These are phyloP conservation scores for Oemleria cerasiformis DNA, from an alignment of 306 rosid species.

Conservation along the genomic window DNA sequence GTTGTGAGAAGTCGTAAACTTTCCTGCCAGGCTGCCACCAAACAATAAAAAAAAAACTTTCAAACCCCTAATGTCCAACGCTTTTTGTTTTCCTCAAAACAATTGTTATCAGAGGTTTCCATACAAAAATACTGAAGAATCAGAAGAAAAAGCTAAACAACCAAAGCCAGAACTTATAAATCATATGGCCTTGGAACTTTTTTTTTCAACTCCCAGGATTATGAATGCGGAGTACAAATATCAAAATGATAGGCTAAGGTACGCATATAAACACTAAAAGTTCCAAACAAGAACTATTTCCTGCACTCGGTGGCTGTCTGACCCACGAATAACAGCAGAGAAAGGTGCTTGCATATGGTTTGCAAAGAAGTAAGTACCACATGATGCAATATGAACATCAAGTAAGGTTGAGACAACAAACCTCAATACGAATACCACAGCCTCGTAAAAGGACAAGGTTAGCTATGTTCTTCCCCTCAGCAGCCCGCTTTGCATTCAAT, in stretches of 20 bases:
- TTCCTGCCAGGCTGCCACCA: background rate
- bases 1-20: background rate
- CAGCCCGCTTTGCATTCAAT: slow-evolving; percentile 67
- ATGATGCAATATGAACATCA: background rate
- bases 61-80: background rate
- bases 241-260: no score
- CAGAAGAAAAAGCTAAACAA: background rate
- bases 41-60: no score
- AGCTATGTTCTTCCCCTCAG: slow-evolving; percentile 90
- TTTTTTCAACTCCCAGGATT: background rate
- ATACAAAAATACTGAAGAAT: background rate
- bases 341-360: no score
- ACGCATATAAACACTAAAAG: background rate
- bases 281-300: background rate
- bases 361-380: background rate
- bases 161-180: background rate
- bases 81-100: background rate
- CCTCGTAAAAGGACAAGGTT: slow-evolving; percentile 91
- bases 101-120: background rate
- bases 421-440: slow-evolving; percentile 97
- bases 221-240: background rate
- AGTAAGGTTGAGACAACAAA: slow-evolving; percentile 26
- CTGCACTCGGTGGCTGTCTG: background rate
- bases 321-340: no score
- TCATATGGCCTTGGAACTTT: background rate